phyloP scores from a whole-genome alignment of 257 asterid genomes.

The Nicotiana obtusifolia region DNA sequence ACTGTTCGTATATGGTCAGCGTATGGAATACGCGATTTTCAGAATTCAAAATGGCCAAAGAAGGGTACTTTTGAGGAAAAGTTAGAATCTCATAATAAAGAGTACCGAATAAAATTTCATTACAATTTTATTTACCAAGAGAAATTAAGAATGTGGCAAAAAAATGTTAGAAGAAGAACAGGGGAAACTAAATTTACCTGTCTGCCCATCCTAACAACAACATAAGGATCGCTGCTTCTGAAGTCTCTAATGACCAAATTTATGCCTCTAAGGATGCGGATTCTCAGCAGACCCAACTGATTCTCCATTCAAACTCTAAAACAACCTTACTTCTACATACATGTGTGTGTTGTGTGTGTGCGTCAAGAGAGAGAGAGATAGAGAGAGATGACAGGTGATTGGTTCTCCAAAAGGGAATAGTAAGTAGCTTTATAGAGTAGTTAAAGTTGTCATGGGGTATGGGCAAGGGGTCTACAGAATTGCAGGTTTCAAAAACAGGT shows the following conservation, averaged over 20 bases:
- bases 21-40: neutral
- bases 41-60: neutral
- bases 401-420: neutral
- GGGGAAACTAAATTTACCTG: slow-evolving; percentile 37
- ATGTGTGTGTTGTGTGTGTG: neutral
- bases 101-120: too few relatives aligned
- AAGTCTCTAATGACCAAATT: slow-evolving; percentile 23
- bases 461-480: neutral
- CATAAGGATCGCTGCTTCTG: slow-evolving; percentile 21
- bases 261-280: slow-evolving; percentile 17
- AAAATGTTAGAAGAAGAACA: neutral
- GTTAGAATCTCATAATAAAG: too few relatives aligned
- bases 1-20: neutral
- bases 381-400: neutral
- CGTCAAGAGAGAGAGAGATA: neutral
- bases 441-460: neutral
- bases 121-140: too few relatives aligned
- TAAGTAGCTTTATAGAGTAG: neutral
- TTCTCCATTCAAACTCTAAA: slow-evolving; percentile 11
- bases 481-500: neutral
- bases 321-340: neutral
- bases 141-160: neutral
- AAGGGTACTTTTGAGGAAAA: neutral
- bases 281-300: slow-evolving; percentile 19
- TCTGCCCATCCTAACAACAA: slow-evolving; percentile 45